Evolutionary conservation across 768 basidiomycete genomes (phyloP).

Genomic region (Tricholoma matsutake): DNA sequence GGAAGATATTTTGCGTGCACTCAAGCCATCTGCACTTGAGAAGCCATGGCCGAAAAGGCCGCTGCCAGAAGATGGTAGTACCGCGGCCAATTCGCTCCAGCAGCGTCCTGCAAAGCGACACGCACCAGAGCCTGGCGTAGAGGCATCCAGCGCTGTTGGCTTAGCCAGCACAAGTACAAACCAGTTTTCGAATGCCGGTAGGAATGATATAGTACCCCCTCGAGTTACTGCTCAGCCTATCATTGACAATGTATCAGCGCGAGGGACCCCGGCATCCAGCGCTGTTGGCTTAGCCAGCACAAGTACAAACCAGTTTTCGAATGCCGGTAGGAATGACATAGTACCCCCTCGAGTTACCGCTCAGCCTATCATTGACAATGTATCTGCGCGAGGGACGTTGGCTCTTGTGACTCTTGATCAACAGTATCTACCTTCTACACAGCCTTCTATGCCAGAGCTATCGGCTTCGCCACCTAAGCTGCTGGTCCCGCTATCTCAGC

Average conservation of each 20-base stretch:
- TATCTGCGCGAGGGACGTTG: not conserved
- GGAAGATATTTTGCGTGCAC: conserved; percentile 51
- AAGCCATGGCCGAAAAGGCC: conserved; percentile 20
- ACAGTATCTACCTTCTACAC: not conserved
- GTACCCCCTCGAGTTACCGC: not conserved
- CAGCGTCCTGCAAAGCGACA: conserved; percentile 13
- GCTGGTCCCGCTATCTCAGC: not conserved
- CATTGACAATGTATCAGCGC: not conserved
- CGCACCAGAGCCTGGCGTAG: conserved; percentile 1
- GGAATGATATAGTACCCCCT: not conserved
- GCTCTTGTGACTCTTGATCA: not conserved
- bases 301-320: not conserved
- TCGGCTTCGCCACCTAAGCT: not conserved
- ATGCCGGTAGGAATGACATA: not conserved
- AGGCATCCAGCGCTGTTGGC: not conserved
- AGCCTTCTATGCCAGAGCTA: not conserved
- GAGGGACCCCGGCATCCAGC: not conserved
- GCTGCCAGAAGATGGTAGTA: conserved; percentile 7
- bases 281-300: not conserved
- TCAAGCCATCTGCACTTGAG: conserved; percentile 28
- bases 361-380: not conserved
- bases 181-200: no score
- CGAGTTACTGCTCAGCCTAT: not conserved
- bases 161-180: not conserved
- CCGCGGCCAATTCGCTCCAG: not conserved